phyloP scores from a whole-genome alignment of 2,329 filamentous ascomycete genomes.

The Trichoderma oligosporum region DNA sequence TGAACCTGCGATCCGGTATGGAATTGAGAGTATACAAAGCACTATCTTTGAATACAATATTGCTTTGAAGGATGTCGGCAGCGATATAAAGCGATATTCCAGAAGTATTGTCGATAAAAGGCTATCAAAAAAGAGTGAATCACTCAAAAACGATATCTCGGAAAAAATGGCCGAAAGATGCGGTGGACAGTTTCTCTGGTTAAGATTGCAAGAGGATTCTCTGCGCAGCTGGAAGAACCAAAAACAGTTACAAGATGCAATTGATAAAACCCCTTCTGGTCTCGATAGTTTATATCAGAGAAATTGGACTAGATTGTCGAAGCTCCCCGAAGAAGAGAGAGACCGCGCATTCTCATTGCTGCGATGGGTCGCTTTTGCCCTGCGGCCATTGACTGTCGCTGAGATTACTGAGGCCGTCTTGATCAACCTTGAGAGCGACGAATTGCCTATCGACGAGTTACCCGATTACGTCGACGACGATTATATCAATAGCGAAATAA shows the following conservation, averaged over 20 bases:
- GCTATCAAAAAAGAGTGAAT: constrained; percentile 27
- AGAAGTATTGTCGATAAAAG: constrained; percentile 29
- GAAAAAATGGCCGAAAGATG: constrained; percentile 27
- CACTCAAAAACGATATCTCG: constrained; percentile 23
- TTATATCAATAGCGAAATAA: constrained; percentile 30
- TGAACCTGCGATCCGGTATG: constrained; percentile 25
- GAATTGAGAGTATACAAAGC: neutral
- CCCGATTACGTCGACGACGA: constrained; percentile 29
- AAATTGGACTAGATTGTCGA: constrained; percentile 28
- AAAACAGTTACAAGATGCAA: constrained; percentile 28
- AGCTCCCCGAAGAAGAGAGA: constrained; percentile 17
- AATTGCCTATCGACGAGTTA: constrained; percentile 25
- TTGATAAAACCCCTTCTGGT: constrained; percentile 28
- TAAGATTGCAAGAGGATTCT: constrained; percentile 30
- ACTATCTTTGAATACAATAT: constrained; percentile 23
- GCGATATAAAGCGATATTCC: constrained; percentile 27
- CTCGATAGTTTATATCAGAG: constrained; percentile 32
- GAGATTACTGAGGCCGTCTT: constrained; percentile 28
- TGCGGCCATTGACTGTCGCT: constrained; percentile 23
- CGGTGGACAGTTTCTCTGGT: constrained; percentile 35
- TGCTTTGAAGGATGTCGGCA: constrained; percentile 24
- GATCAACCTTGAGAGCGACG: constrained; percentile 23
- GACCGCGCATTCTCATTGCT: constrained; percentile 30
- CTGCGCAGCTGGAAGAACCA: constrained; percentile 27
- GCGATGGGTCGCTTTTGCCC: constrained; percentile 30